Conservation (phyloP, 139 green algal genomes). For the Tetraselmis striata region DNA sequence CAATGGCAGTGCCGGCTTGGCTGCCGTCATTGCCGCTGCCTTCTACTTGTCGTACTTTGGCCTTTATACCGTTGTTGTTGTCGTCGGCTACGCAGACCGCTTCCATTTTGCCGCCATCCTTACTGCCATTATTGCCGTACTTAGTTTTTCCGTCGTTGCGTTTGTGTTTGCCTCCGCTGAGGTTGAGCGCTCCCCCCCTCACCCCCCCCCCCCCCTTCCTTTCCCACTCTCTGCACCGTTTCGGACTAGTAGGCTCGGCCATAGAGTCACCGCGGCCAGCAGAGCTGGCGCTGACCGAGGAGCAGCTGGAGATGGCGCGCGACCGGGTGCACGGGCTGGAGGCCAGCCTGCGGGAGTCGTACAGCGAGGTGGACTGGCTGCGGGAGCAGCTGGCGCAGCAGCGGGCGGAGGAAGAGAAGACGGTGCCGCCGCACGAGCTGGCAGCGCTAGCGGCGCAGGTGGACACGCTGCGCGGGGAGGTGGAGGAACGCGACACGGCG, state of each 20-base stretch:
- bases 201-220: too few species aligned
- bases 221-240: neutral
- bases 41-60: too few species aligned
- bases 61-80: too few species aligned
- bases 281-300: neutral
- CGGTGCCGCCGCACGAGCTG: slow-evolving; percentile 17
- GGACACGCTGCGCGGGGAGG: slow-evolving; percentile 20
- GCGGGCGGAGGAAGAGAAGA: slow-evolving; percentile 15
- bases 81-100: too few species aligned
- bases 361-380: slow-evolving; percentile 50
- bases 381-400: slow-evolving; percentile 37
- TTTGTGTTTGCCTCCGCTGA: neutral
- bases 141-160: neutral
- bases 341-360: neutral
- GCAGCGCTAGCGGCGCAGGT: slow-evolving; percentile 18
- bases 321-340: neutral
- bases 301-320: neutral
- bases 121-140: neutral
- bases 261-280: neutral
- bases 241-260: neutral
- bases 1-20: neutral
- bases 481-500: slow-evolving; percentile 15
- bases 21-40: too few species aligned
- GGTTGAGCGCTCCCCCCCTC: too few species aligned
- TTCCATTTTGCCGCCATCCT: neutral